Base-by-base conservation (phyloP, 2,329 filamentous ascomycete genomes). In the Sarocladiaceae sp. region DNA sequence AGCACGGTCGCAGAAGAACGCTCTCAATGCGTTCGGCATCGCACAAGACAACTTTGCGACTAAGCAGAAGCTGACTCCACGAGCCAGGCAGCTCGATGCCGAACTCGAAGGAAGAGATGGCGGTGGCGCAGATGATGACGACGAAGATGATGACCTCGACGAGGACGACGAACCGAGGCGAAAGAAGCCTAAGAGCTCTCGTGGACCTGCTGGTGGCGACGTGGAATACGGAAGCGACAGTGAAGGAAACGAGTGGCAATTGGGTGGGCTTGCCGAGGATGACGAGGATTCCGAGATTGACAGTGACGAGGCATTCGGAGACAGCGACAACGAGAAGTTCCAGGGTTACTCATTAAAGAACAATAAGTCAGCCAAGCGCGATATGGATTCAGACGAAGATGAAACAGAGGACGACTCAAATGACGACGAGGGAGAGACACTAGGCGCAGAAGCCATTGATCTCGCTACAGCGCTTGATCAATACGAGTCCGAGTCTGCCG, bases 271-370 rank as follows among this genome's bases (percentile, higher is more conserved):
- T 5, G 75, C 73, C 20, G 73, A 72, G 15, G 78, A 78, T 28
- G 81, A 84, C 33, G 77, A 84, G 18, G 82, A 85, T 59, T 84
- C 81, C 4, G 82, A 84, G 54, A 79, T 84, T 51, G 83, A 85
- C 58, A 83, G 79, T 59, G 82, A 85, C 64, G 90, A 95, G 62
- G 92, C 93, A 2, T 90, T 96, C 75, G 89, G 90, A 3, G 86
- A 89, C 58, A 94, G 89, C 61, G 92, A 96, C 62, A 86, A 94
- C 62, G 92, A 96, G 64, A 80, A 79, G 56, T 95, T 96, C 58
- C 83, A 90, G 57, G 88, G 84, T 11, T 95, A 86, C 61, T 62
- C 74, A 0, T 83, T 84, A 55, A 62, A 77, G 1, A 78, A 77
- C 11, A 76, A 72, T 60, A 70, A 68, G 47, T 57, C 67, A 2